Base-by-base conservation (phyloP, 371 early-diverging fungal species). In the Parasitella parasitica region DNA sequence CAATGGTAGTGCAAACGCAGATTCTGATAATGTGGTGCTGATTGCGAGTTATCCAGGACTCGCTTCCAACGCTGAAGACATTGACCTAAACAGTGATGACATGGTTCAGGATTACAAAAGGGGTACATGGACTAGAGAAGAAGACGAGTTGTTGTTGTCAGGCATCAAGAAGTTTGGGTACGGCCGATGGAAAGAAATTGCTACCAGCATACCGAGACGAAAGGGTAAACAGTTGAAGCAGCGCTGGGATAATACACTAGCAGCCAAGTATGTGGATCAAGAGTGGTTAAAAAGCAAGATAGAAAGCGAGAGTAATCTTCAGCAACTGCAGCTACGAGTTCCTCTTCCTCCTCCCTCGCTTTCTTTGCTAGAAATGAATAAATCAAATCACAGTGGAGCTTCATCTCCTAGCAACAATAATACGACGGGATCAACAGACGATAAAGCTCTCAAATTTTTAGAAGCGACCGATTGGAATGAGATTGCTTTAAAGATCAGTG, bases 181-280 rank as follows among this genome's bases (percentile, higher is more conserved):
- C 12, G 79, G 79, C 2, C 57, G 72, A 36, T 79, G 79, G 79
- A 76, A 79, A 59, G 79, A 79, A 20, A 79, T 79, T 27, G 76
- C 76, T 0, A 59, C 34, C 4, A 63, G 66, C 4, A 76, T 79
- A 49, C 74, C 76, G 9, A 76, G 79, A 0, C 52, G 79, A 38
- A 73, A 71, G 48, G 75, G 79, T 7, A 79, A 79, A 48, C 79
- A 79, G 37, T 57, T 79, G 26, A 79, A 79, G 39, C 79, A 79
- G 24, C 56, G 79, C 34, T 79, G 79, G 79, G 79, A 79, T 34
- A 73, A 79, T 53, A 70, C 72, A 32, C 39, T 79, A 9, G 72
- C 76, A 16, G 60, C 79, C 9, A 79, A 76, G 52, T 79, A 74
- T 26, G 79, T 79, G 12, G 79, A 76, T 60, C 72, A 67, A 38